Evolutionary conservation across 805 yeast genomes (phyloP), one percentile per base, ranked within the genome.

Genomic region (Sungouiella blattae): DNA sequence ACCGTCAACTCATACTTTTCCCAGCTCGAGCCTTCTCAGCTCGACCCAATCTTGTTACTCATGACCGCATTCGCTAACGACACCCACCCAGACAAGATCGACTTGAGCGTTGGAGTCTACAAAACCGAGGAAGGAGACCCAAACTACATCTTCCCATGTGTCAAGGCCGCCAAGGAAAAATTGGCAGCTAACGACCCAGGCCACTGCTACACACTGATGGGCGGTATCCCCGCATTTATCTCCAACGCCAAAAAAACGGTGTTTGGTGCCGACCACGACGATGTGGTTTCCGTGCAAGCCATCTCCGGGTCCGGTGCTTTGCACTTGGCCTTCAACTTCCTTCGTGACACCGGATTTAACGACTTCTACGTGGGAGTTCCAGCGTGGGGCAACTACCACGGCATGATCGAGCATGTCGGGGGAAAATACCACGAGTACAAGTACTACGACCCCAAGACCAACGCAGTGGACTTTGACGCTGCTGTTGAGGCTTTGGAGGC

Each of bases 41-140:
- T 37, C n/a, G 52, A 47, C 41, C 50, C 52, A 15, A 47, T 47
- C 30, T 36, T 46, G 23, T 24, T 27, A 30, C 40, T 46, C 36
- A 46, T 47, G 52, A 36, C 21, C 21, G 38, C 39, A 7, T 39
- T 30, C 37, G 35, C 35, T 16, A 17, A 21, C 20, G 73, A 69
- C 47, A 34, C 50, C 12, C 26, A 41, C 32, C 60, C 67, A 11
- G 27, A 49, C 22, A 67, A 67, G 44, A 55, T 68, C 18, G 73
- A 69, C 40, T 64, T 68, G 14, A 53, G 67, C 21, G 67, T 69
- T 20, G 75, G 75, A 11, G 73, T 69, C n/a, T 69, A 67, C 52
- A 67, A 67, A 36, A 60, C 63, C 21, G 70, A 60, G 33, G 49
- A 52, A 12, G 71, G 71, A 2, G 49, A 51, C 21, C 47, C 51